A percentile compares a stretch with the other conserved stretches of the same genome.
These are phyloP conservation scores for Arabidopsis lyrata DNA, from an alignment of 441 rosid species.

Conservation along the genomic window DNA sequence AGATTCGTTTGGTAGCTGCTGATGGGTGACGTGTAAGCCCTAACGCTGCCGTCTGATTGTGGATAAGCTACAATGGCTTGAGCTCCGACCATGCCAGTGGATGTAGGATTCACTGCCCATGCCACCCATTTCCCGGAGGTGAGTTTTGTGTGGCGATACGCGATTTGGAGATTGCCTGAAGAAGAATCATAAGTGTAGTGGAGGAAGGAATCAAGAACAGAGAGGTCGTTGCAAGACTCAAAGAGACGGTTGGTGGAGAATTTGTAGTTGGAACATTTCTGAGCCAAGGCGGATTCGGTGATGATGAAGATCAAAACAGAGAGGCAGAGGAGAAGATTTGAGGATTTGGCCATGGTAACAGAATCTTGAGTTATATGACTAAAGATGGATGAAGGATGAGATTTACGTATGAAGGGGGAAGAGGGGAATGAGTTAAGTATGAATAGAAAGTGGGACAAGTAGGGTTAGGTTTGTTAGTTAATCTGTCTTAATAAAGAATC, in stretches of 20 bases:
- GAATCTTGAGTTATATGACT: not conserved
- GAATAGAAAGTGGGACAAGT: conserved; percentile 36
- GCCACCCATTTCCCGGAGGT: conserved; percentile 69
- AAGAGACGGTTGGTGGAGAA: conserved; percentile 66
- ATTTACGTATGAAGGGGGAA: conserved; percentile 3
- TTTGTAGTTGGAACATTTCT: conserved; percentile 59
- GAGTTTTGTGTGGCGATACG: conserved; percentile 65
- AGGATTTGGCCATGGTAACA: conserved; percentile 38
- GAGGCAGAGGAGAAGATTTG: conserved; percentile 41
- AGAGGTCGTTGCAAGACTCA: conserved; percentile 72
- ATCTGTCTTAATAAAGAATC: conserved; percentile 38
- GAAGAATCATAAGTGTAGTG: conserved; percentile 74
- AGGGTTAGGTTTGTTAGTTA: conserved; percentile 45
- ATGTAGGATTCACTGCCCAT: conserved; percentile 86
- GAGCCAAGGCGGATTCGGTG: conserved; percentile 48
- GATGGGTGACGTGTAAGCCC: conserved; percentile 70
- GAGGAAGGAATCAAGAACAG: conserved; percentile 66
- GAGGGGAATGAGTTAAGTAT: conserved; percentile 10
- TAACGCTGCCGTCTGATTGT: conserved; percentile 56
- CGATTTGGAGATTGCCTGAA: conserved; percentile 61
- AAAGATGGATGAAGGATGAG: not conserved
- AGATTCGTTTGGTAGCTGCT: conserved; percentile 52
- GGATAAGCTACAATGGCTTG: conserved; percentile 82
- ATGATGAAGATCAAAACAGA: conserved; percentile 44
- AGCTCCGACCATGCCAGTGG: conserved; percentile 72